These are phyloP conservation scores for Astrephomene gubernaculifera DNA, from an alignment of 139 green algal genomes.

Conservation along the genomic window DNA sequence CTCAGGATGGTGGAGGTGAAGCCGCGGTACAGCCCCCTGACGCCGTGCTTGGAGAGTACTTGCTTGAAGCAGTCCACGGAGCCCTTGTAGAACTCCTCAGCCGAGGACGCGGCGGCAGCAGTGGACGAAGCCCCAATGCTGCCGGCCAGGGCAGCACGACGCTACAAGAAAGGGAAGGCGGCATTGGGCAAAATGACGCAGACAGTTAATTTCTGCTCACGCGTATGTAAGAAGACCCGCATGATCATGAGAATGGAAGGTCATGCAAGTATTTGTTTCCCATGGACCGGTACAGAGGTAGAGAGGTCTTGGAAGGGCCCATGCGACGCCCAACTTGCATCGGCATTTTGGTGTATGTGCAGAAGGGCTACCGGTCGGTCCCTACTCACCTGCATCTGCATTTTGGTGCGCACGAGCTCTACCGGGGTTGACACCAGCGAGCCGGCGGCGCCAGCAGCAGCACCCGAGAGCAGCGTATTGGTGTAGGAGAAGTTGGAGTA, in stretches of 20 bases:
- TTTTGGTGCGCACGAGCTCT: constrained; percentile 61
- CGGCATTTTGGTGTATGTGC: too few species aligned
- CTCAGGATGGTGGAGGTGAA: constrained; percentile 56
- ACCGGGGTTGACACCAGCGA: constrained; percentile 48
- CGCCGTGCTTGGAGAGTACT: constrained; percentile 53
- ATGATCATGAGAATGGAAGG: too few species aligned
- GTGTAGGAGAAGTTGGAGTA: constrained; percentile 25
- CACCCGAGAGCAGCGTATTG: constrained; percentile 52
- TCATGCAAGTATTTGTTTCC: too few species aligned
- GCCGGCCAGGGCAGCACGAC: constrained; percentile 11
- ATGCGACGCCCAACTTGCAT: too few species aligned
- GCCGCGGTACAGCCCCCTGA: constrained; percentile 59
- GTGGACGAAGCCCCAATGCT: not conserved
- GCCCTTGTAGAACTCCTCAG: constrained; percentile 58
- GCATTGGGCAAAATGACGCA: too few species aligned
- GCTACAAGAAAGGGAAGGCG: not conserved
- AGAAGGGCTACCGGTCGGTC: too few species aligned
- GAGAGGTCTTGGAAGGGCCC: too few species aligned
- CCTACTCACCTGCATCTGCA: constrained; percentile 54
- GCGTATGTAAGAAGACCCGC: too few species aligned
- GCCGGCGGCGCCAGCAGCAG: constrained; percentile 49
- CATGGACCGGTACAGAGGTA: too few species aligned
- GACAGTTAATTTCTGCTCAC: too few species aligned
- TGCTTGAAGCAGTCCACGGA: constrained; percentile 59
- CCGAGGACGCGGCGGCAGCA: not conserved